These are phyloP conservation scores for Geotrichum ghanense DNA, from an alignment of 805 yeast genomes.

Conservation along the genomic window DNA sequence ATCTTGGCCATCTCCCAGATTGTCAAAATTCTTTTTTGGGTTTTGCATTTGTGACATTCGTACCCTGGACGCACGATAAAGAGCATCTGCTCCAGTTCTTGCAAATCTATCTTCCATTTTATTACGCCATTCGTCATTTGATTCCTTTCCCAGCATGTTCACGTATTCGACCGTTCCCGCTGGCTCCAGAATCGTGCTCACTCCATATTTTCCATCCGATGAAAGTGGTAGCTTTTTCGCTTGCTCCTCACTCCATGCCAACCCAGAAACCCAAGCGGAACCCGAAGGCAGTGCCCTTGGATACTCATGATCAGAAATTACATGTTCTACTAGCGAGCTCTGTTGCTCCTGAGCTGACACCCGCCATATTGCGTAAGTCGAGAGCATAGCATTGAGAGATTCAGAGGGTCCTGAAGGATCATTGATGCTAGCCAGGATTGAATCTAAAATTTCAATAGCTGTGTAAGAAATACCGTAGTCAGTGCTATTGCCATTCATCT, in stretches of 20 bases:
- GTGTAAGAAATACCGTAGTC: not conserved
- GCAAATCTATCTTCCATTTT: not conserved
- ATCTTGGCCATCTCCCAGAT: too few species aligned
- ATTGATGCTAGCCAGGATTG: not conserved
- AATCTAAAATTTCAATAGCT: not conserved
- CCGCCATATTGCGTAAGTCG: not conserved
- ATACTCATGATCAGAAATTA: not conserved
- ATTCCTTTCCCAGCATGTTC: not conserved
- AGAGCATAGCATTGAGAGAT: not conserved
- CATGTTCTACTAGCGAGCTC: not conserved
- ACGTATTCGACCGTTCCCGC: not conserved
- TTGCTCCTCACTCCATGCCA: not conserved
- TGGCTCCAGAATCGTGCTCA: not conserved
- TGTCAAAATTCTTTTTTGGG: not conserved
- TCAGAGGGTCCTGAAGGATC: not conserved
- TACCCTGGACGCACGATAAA: not conserved
- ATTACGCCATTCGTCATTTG: not conserved
- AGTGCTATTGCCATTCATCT: not conserved
- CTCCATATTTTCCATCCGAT: not conserved
- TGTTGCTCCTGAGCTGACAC: not conserved
- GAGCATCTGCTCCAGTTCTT: not conserved
- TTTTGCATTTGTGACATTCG: not conserved
- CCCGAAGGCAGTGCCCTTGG: not conserved
- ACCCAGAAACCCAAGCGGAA: not conserved
- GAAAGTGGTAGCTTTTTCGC: not conserved